Conservation (phyloP, 306 rosid species). For the Casuarina equisetifolia region DNA sequence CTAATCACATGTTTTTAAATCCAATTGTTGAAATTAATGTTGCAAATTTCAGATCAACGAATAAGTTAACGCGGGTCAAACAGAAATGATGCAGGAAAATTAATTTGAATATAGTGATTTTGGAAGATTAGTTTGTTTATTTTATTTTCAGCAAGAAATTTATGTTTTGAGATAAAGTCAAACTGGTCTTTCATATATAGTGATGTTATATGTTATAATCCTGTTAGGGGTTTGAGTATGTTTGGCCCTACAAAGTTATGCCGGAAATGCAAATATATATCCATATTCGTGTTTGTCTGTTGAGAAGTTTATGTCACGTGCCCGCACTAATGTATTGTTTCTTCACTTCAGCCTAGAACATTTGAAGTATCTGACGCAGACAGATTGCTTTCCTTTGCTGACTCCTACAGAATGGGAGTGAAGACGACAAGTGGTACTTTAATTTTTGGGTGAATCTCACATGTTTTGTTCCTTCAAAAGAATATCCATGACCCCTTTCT, state of each 20-base stretch:
- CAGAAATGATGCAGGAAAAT: too few species aligned
- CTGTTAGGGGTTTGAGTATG: not conserved
- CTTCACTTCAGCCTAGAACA: slow-evolving; percentile 58
- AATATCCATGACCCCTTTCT: not conserved
- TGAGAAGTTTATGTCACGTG: not conserved
- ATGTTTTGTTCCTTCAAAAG: not conserved
- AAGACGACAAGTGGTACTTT: slow-evolving; percentile 60
- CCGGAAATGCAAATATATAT: not conserved
- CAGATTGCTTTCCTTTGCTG: slow-evolving; percentile 52
- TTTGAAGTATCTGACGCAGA: slow-evolving; percentile 55
- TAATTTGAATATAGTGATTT: not conserved
- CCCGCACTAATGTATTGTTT: slow-evolving; percentile 12
- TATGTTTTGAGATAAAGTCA: not conserved
- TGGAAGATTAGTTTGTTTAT: not conserved
- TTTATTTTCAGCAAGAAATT: not conserved
- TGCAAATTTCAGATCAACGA: not conserved
- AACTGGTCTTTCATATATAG: not conserved
- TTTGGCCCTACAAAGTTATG: not conserved
- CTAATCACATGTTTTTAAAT: not conserved
- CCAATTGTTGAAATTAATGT: not conserved
- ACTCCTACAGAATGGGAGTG: slow-evolving; percentile 62
- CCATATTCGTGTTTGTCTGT: not conserved
- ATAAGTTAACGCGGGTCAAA: not conserved
- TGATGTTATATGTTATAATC: not conserved
- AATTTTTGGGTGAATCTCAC: not conserved